These are phyloP conservation scores for Bonia amplexicaulis DNA, from an alignment of 176 grass and related monocot species.

Conservation along the genomic window DNA sequence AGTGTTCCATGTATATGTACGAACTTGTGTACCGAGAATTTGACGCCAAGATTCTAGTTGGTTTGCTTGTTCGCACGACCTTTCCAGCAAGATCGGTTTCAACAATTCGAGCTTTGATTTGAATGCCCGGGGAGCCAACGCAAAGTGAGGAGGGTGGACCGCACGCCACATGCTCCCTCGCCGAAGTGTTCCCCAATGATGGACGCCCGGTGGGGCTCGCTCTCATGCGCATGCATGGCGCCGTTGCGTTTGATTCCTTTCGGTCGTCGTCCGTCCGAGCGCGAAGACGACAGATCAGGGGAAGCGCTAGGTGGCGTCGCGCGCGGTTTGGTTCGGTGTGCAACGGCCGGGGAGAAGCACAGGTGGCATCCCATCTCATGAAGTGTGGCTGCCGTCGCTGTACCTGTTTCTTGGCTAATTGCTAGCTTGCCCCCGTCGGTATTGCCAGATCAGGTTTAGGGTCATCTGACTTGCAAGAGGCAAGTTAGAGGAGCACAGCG, in stretches of 20 bases:
- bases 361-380: neutral
- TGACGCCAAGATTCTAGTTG: neutral
- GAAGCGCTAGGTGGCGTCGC: neutral
- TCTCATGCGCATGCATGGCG: neutral
- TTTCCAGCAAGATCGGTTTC: neutral
- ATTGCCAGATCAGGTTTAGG: neutral
- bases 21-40: neutral
- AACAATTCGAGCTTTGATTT: neutral
- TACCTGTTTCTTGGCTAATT: neutral
- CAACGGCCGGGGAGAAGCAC: neutral
- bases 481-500: no score
- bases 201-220: neutral
- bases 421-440: neutral
- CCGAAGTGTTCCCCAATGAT: slow-evolving; percentile 9
- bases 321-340: neutral
- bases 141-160: neutral
- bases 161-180: slow-evolving; percentile 14
- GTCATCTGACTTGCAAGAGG: no score
- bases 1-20: neutral
- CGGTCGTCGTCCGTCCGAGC: neutral
- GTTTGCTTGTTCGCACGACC: neutral
- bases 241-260: neutral
- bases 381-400: neutral
- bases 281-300: neutral
- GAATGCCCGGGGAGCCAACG: neutral